Percentiles rank a stretch among this genome's conserved stretches.
Evolutionary conservation across 2,329 filamentous ascomycete species (phyloP).

Genomic region (Dactylellina leptospora): DNA sequence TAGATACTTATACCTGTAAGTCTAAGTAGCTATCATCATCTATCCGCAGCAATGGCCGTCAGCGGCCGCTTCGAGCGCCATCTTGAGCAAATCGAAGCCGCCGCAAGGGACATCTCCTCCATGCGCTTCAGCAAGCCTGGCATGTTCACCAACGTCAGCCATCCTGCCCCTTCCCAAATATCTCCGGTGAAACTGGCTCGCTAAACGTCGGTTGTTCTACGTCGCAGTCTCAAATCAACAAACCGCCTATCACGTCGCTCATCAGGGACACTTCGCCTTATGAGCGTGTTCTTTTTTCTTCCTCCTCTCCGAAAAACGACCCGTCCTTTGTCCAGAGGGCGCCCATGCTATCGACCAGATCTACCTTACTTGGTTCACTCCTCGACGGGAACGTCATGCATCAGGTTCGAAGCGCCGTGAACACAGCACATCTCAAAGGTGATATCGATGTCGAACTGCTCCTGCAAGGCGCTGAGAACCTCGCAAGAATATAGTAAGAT

Average conservation of each 20-base stretch:
- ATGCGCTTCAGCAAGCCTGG: conserved; percentile 46
- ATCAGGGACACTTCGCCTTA: conserved; percentile 49
- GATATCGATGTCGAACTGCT: conserved; percentile 43
- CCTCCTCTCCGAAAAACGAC: conserved; percentile 13
- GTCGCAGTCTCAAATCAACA: conserved; percentile 43
- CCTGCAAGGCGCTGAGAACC: conserved; percentile 37
- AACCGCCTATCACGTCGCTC: conserved; percentile 46
- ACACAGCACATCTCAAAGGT: conserved; percentile 31
- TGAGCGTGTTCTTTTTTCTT: conserved; percentile 47
- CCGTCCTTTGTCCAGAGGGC: conserved; percentile 3
- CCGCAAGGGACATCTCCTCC: conserved; percentile 43
- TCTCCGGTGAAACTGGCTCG: background rate
- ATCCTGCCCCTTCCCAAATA: background rate
- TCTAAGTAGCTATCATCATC: no score
- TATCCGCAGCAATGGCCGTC: conserved; percentile 22
- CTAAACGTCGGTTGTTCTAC: no score
- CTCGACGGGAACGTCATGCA: conserved; percentile 42
- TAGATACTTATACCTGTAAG: no score
- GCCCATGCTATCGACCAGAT: conserved; percentile 5
- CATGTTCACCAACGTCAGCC: conserved; percentile 47
- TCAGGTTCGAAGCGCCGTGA: conserved; percentile 39
- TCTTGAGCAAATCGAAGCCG: conserved; percentile 41
- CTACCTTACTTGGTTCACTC: conserved; percentile 33
- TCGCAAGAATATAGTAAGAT: conserved; percentile 49
- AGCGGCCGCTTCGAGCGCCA: conserved; percentile 44